phyloP scores from a whole-genome alignment of 2,329 filamentous ascomycete genomes.

The Juglanconis sp. region DNA sequence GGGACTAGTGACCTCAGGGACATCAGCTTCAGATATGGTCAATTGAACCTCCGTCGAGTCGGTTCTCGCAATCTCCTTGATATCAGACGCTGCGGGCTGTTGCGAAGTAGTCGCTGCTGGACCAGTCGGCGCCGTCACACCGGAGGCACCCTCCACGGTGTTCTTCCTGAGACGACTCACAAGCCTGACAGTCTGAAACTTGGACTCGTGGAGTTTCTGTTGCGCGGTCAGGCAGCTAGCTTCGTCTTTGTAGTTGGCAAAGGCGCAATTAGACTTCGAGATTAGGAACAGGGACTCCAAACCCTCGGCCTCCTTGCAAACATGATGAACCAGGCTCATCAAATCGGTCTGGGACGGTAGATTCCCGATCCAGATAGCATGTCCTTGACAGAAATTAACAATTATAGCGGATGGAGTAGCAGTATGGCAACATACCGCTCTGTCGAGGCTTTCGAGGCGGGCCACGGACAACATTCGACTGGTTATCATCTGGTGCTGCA shows the following conservation, averaged over 20 bases:
- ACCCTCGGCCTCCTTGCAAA: constrained; percentile 73
- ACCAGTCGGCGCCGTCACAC: constrained; percentile 51
- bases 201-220: constrained; percentile 82
- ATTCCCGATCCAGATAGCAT: constrained; percentile 95
- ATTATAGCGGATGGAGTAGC: neutral
- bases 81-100: constrained; percentile 7
- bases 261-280: constrained; percentile 95
- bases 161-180: constrained; percentile 76
- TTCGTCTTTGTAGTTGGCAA: constrained; percentile 90
- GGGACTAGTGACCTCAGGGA: neutral
- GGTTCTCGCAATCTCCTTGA: constrained; percentile 4
- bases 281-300: constrained; percentile 92
- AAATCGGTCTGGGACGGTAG: constrained; percentile 80
- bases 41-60: constrained; percentile 8
- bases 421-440: constrained; percentile 48
- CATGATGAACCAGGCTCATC: constrained; percentile 83
- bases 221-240: constrained; percentile 72
- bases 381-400: constrained; percentile 48
- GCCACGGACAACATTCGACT: constrained; percentile 46
- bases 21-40: constrained; percentile 3
- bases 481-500: constrained; percentile 24
- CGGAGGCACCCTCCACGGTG: constrained; percentile 42
- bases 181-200: constrained; percentile 79
- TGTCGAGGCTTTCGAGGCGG: constrained; percentile 57
- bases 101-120: constrained; percentile 40